Conservation (phyloP, 2,329 filamentous ascomycete species). For the Sporothrix luriei region DNA sequence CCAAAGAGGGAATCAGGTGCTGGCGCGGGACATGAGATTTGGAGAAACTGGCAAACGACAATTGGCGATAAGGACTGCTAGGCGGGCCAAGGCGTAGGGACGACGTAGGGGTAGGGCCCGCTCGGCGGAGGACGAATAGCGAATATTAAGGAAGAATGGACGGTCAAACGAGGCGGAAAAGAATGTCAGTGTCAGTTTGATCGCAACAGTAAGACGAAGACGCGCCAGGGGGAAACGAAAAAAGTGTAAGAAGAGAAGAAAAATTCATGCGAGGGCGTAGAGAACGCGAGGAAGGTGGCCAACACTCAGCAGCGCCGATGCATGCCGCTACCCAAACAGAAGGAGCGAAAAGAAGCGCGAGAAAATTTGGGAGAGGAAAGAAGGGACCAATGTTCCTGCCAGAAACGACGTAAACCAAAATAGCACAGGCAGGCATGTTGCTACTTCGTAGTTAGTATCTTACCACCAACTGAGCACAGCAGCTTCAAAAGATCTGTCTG, state of each 20-base stretch:
- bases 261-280: constrained; percentile 21
- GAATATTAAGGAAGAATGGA: constrained; percentile 15
- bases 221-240: not conserved
- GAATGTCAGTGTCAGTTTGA: constrained; percentile 11
- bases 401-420: constrained; percentile 15
- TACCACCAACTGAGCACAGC: not conserved
- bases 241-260: not conserved
- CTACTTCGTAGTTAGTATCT: too few relatives aligned
- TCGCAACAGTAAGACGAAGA: constrained; percentile 14
- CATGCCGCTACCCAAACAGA: constrained; percentile 15
- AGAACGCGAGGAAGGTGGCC: constrained; percentile 20
- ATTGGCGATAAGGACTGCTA: constrained; percentile 17
- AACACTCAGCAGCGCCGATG: constrained; percentile 26
- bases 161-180: constrained; percentile 2
- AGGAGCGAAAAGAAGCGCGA: constrained; percentile 15
- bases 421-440: constrained; percentile 23
- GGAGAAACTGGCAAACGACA: constrained; percentile 15
- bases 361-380: constrained; percentile 19
- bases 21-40: constrained; percentile 12
- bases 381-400: constrained; percentile 17
- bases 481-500: constrained; percentile 8
- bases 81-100: not conserved
- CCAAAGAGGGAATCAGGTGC: not conserved
- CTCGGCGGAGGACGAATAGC: not conserved
- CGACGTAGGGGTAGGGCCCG: not conserved